phyloP scores from a whole-genome alignment of 2,329 filamentous ascomycete species.

The Fusarium lyarnte region DNA sequence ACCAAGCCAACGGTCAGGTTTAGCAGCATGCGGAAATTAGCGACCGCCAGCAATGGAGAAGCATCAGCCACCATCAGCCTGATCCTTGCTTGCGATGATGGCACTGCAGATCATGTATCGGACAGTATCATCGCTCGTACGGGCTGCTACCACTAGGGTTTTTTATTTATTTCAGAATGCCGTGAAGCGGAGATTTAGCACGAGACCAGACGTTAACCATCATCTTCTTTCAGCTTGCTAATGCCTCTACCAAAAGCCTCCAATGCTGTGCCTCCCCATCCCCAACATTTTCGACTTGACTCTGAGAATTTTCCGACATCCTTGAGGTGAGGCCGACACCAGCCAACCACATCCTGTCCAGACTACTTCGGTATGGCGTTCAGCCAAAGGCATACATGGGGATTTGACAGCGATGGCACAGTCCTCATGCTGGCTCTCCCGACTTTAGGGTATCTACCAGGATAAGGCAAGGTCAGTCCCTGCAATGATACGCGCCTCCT shows the following conservation, averaged over 20 bases:
- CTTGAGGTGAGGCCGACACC: constrained; percentile 2
- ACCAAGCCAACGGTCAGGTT: background rate
- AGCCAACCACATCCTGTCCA: constrained; percentile 1
- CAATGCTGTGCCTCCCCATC: background rate
- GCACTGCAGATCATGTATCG: constrained; percentile 32
- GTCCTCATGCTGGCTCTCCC: constrained; percentile 19
- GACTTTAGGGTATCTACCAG: constrained; percentile 5
- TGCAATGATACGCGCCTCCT: constrained; percentile 28
- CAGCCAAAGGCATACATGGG: constrained; percentile 8
- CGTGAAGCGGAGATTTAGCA: constrained; percentile 25
- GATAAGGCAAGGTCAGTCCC: constrained; percentile 23
- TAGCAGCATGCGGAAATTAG: background rate
- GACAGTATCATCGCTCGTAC: constrained; percentile 19
- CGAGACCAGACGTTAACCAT: constrained; percentile 17
- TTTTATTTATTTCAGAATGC: constrained; percentile 14
- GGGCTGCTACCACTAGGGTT: background rate
- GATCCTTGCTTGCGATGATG: constrained; percentile 8
- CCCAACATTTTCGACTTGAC: background rate
- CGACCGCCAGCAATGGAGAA: background rate
- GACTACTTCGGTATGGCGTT: constrained; percentile 19
- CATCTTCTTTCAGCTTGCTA: constrained; percentile 24
- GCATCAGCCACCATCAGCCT: background rate
- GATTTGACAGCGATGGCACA: constrained; percentile 23
- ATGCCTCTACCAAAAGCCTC: constrained; percentile 8
- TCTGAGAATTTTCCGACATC: constrained; percentile 19